Evolutionary conservation across 305 asterid species (phyloP).

Genomic region (Fraxinus albicans): DNA sequence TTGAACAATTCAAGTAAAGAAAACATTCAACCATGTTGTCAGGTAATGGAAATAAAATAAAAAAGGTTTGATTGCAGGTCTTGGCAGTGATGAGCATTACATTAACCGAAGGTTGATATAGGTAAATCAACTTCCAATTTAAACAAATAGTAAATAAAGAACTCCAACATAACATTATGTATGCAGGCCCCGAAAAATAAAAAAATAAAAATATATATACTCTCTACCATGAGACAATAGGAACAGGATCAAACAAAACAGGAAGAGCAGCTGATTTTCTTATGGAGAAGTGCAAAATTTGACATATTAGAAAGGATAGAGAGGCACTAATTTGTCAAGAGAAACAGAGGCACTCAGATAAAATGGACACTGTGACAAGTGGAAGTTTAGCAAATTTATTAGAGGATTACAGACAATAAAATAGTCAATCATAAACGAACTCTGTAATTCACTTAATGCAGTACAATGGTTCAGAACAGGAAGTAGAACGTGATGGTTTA

Average conservation of each 20-base stretch:
- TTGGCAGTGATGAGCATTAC: neutral
- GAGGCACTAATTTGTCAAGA: neutral
- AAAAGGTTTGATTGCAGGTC: neutral
- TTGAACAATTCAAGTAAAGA: conserved; percentile 8
- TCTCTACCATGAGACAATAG: neutral
- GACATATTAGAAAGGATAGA: neutral
- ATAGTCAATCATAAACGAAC: neutral
- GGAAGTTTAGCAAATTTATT: neutral
- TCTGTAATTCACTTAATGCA: neutral
- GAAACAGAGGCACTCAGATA: neutral
- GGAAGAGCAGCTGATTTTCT: neutral
- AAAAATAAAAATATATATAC: neutral
- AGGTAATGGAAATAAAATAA: neutral
- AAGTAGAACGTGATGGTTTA: neutral
- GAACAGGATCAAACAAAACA: neutral
- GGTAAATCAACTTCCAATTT: neutral
- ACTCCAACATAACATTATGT: neutral
- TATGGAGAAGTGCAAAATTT: neutral
- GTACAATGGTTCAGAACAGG: neutral
- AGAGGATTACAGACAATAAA: neutral
- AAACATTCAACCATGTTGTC: conserved; percentile 2
- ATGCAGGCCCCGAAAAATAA: neutral
- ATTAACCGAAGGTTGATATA: neutral
- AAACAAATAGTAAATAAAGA: neutral
- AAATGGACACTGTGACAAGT: neutral